These are phyloP conservation scores for Elaeagnus macrophylla DNA, from an alignment of 306 rosid species.

Conservation along the genomic window DNA sequence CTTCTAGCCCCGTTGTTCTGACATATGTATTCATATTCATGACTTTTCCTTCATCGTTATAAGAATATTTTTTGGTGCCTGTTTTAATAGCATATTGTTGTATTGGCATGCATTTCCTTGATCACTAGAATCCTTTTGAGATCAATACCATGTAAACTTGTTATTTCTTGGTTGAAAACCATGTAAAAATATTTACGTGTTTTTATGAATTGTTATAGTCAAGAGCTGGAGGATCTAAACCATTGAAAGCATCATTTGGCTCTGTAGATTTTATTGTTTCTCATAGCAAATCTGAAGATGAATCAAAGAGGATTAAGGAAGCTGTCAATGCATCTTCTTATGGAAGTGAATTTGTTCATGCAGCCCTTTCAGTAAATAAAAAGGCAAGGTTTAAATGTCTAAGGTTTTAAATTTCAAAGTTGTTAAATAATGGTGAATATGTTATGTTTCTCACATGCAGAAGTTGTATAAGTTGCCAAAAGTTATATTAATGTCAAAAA, in stretches of 20 bases:
- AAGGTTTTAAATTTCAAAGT: too few relatives aligned
- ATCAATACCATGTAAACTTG: slow-evolving; percentile 5
- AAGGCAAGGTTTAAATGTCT: slow-evolving; percentile 43
- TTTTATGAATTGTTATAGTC: slow-evolving; percentile 47
- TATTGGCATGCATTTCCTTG: too few relatives aligned
- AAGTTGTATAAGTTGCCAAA: too few relatives aligned
- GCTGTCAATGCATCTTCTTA: slow-evolving; percentile 76
- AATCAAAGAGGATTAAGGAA: slow-evolving; percentile 62
- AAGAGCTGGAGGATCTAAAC: slow-evolving; percentile 45
- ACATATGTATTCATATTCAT: too few relatives aligned
- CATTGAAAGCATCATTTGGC: slow-evolving; percentile 79
- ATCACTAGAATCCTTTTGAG: too few relatives aligned
- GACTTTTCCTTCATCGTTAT: too few relatives aligned
- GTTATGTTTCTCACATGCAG: too few relatives aligned
- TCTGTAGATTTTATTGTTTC: slow-evolving; percentile 93
- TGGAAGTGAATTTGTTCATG: slow-evolving; percentile 89
- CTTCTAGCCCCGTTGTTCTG: too few relatives aligned
- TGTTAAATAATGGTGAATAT: too few relatives aligned
- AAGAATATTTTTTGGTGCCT: too few relatives aligned
- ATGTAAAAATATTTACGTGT: slow-evolving; percentile 22
- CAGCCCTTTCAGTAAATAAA: slow-evolving; percentile 74
- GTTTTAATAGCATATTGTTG: too few relatives aligned
- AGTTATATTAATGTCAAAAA: too few relatives aligned
- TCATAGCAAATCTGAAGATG: slow-evolving; percentile 58
- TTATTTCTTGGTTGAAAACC: slow-evolving; percentile 12